Evolutionary conservation across 1,284 basidiomycete genomes (phyloP).

Genomic region (Agroathelia rolfsii): DNA sequence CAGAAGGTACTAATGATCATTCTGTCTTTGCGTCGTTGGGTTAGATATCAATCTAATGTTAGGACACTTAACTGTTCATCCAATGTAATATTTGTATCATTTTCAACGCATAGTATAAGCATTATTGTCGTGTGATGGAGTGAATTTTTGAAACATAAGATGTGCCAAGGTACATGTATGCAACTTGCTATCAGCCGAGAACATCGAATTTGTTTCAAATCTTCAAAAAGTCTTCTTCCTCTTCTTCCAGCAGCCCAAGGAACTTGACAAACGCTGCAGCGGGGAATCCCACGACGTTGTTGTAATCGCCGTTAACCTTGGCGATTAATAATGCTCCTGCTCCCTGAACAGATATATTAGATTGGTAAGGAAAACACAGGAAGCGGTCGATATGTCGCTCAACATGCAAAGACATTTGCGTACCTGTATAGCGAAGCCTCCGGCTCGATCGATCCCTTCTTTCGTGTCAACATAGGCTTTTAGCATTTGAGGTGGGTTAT

Average conservation of each 20-base stretch:
- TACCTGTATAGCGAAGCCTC: conserved; percentile 93
- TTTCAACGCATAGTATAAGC: too few species aligned
- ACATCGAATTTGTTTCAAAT: conserved; percentile 25
- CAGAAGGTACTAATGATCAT: too few species aligned
- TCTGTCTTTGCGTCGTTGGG: too few species aligned
- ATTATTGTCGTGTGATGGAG: too few species aligned
- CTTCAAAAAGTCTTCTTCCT: conserved; percentile 62
- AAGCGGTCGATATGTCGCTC: conserved; percentile 1
- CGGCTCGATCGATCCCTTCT: conserved; percentile 87
- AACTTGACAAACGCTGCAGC: conserved; percentile 69
- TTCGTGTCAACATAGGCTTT: conserved; percentile 82
- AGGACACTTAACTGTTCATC: too few species aligned
- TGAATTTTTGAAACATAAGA: too few species aligned
- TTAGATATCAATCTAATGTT: too few species aligned
- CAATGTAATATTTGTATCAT: too few species aligned
- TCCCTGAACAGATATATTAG: conserved; percentile 39
- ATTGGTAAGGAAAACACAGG: conserved; percentile 5
- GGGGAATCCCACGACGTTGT: conserved; percentile 90
- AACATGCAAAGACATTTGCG: conserved; percentile 8
- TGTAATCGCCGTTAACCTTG: conserved; percentile 85
- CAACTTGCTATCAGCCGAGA: too few species aligned
- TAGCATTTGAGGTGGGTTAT: conserved; percentile 57
- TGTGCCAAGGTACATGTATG: too few species aligned
- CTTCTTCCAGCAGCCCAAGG: conserved; percentile 54
- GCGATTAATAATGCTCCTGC: conserved; percentile 73